phyloP scores from a whole-genome alignment of 176 grass and related monocot species.

The Triticum timopheevii region DNA sequence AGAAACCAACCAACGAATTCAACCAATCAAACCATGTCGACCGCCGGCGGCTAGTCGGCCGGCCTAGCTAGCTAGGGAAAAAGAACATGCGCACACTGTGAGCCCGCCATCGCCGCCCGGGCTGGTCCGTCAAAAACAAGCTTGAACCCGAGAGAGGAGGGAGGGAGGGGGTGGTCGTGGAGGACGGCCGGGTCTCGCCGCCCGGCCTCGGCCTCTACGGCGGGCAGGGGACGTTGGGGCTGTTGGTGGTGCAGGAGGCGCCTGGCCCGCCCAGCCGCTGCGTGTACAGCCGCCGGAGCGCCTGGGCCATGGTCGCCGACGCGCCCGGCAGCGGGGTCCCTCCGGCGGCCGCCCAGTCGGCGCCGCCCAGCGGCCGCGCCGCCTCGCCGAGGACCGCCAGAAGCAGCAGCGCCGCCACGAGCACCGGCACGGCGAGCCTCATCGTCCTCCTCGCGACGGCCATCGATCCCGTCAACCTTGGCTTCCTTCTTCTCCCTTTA shows the following conservation, averaged over 20 bases:
- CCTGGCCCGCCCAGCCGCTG: slow-evolving; percentile 42
- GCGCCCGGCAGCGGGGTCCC: neutral
- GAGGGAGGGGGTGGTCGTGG: neutral
- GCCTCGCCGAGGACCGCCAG: slow-evolving; percentile 21
- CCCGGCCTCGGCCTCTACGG: neutral
- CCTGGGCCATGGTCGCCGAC: slow-evolving; percentile 23
- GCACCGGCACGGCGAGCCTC: neutral
- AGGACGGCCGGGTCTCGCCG: neutral
- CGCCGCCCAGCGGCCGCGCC: slow-evolving; percentile 32
- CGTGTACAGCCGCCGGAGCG: slow-evolving; percentile 43
- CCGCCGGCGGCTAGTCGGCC: neutral
- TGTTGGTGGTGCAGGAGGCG: slow-evolving; percentile 42
- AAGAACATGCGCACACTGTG: neutral
- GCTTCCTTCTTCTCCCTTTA: neutral
- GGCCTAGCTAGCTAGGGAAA: neutral
- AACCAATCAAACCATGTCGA: neutral
- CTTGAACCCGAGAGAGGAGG: neutral
- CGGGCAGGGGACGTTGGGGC: slow-evolving; percentile 48
- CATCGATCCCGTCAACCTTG: neutral
- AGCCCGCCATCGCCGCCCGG: neutral
- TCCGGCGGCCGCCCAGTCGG: neutral
- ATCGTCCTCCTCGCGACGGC: neutral
- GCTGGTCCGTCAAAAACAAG: neutral
- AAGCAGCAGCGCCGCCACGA: slow-evolving; percentile 14
- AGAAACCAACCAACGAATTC: neutral